A percentile compares a stretch with the other conserved stretches of the same genome.
Evolutionary conservation across 768 basidiomycete species (phyloP).

Genomic region (Coprinellus aureogranulatus): DNA sequence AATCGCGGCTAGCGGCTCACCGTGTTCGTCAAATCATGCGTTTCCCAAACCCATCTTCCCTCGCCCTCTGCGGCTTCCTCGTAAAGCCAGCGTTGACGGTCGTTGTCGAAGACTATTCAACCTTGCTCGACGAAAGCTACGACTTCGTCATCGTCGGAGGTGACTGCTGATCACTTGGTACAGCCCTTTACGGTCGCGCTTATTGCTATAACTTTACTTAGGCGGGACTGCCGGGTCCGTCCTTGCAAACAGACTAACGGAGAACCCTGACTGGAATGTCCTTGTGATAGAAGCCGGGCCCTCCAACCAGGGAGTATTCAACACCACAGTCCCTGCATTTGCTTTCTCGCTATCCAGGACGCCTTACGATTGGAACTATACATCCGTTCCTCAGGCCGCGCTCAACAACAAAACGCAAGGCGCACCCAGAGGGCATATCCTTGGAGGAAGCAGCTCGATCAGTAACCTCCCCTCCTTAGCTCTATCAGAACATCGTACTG

Average conservation of each 20-base stretch:
- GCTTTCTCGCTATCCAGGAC: background rate
- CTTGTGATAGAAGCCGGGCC: slow-evolving; percentile 10
- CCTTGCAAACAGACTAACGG: slow-evolving; percentile 8
- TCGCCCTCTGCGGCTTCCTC: too few species aligned
- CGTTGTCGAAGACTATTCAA: too few species aligned
- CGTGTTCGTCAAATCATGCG: too few species aligned
- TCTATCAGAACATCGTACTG: background rate
- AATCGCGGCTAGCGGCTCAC: too few species aligned
- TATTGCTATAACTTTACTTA: background rate
- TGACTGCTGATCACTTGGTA: background rate
- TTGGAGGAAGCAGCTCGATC: slow-evolving; percentile 32
- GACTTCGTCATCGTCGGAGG: slow-evolving; percentile 21
- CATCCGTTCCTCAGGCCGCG: slow-evolving; percentile 20
- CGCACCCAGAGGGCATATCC: slow-evolving; percentile 27
- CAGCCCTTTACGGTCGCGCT: too few species aligned
- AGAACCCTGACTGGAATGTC: background rate
- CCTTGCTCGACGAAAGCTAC: too few species aligned
- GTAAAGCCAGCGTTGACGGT: too few species aligned
- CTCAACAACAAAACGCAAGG: slow-evolving; percentile 18
- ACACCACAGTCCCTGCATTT: too few species aligned
- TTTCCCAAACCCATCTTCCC: too few species aligned
- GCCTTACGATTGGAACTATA: slow-evolving; percentile 22
- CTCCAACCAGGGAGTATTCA: too few species aligned
- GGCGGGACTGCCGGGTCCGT: slow-evolving; percentile 11
- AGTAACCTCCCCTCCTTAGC: slow-evolving; percentile 18